These are phyloP conservation scores for Heliocybe sulcata DNA, from an alignment of 1,284 basidiomycete species.

Conservation along the genomic window DNA sequence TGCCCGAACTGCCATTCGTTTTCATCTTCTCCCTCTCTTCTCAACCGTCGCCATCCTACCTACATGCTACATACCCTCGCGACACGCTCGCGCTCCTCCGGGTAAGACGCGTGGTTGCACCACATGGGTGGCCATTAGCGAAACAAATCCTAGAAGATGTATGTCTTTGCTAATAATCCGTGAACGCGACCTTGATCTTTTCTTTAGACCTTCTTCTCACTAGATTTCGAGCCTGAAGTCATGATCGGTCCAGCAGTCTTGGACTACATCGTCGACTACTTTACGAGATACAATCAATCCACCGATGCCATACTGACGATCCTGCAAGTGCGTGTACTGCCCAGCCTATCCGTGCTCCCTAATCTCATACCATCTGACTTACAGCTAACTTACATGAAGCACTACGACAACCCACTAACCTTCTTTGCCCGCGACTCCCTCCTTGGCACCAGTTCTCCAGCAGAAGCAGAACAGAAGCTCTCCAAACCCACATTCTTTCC, in stretches of 20 bases:
- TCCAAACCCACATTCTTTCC: constrained; percentile 18
- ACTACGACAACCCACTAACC: constrained; percentile 56
- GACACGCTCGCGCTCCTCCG: constrained; percentile 51
- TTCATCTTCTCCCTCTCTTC: constrained; percentile 55
- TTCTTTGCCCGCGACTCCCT: constrained; percentile 30
- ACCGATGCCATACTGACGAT: constrained; percentile 47
- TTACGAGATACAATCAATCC: constrained; percentile 43
- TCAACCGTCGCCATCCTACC: constrained; percentile 43
- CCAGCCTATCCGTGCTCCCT: too few relatives aligned
- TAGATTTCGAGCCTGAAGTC: constrained; percentile 50
- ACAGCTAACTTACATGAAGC: constrained; percentile 58
- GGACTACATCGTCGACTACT: constrained; percentile 48
- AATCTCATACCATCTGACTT: not conserved
- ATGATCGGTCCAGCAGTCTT: constrained; percentile 51
- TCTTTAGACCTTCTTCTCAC: constrained; percentile 55
- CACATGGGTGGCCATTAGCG: constrained; percentile 25
- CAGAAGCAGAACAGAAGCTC: constrained; percentile 16
- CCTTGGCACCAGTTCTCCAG: constrained; percentile 10
- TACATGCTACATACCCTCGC: constrained; percentile 50
- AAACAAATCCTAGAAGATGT: constrained; percentile 38
- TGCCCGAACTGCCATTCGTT: constrained; percentile 46
- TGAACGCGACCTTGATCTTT: not conserved
- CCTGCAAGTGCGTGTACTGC: constrained; percentile 57
- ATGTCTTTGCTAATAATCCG: constrained; percentile 17
- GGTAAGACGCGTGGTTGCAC: constrained; percentile 39